Conservation (phyloP, 106 monocot genomes). For the Gastrodia elata region DNA sequence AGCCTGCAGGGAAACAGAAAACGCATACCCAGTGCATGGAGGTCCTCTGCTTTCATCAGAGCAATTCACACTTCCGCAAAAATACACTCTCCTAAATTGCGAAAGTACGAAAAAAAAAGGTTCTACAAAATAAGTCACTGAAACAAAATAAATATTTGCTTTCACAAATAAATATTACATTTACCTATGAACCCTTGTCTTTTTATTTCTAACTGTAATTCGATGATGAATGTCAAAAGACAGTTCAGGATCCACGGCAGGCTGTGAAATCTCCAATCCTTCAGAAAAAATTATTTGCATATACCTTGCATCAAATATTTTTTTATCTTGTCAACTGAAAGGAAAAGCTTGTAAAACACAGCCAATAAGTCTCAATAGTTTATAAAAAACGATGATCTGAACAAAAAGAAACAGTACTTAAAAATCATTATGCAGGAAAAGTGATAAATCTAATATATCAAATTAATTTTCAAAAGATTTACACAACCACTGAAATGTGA, state of each 20-base stretch:
- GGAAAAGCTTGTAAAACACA: not conserved
- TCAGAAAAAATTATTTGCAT: slow-evolving; percentile 68
- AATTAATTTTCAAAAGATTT: not conserved
- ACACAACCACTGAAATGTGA: not conserved
- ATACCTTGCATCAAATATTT: slow-evolving; percentile 37
- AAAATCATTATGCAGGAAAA: not conserved
- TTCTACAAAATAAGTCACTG: not conserved
- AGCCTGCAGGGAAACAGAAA: not conserved
- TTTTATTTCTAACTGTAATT: slow-evolving; percentile 72
- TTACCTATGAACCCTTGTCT: slow-evolving; percentile 70
- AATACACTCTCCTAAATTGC: slow-evolving; percentile 54
- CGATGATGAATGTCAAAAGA: slow-evolving; percentile 74
- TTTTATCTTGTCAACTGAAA: not conserved
- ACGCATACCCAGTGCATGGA: slow-evolving; percentile 85
- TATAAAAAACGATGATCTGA: not conserved
- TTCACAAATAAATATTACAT: not conserved
- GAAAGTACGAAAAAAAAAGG: slow-evolving; percentile 7
- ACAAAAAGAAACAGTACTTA: not conserved
- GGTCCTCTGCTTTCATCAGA: slow-evolving; percentile 77
- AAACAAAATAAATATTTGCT: not conserved
- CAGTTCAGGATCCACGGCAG: slow-evolving; percentile 67
- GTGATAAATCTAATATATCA: not conserved
- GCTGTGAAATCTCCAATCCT: slow-evolving; percentile 88
- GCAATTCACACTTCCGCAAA: slow-evolving; percentile 77
- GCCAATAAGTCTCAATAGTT: not conserved